Base-by-base conservation (phyloP, 768 basidiomycete species). In the Suillus discolor region DNA sequence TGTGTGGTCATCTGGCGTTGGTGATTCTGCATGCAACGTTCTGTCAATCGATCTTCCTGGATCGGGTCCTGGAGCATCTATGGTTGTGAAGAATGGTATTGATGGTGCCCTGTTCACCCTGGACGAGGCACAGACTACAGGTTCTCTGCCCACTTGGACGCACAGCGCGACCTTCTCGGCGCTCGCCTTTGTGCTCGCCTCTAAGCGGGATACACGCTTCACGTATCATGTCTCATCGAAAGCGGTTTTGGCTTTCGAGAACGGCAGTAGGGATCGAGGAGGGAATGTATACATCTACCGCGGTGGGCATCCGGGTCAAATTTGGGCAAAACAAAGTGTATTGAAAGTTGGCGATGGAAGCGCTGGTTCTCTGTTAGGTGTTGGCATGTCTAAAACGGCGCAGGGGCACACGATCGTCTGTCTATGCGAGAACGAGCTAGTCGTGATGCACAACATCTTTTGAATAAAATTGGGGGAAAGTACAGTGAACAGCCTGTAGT, bases 231-330 rank as follows among this genome's bases (percentile, higher is more conserved):
- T 87, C 41, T 75, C 83, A 0, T 76, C 77, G 1, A 75, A 80
- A 51, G 83, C 82, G 6, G 88, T 93, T 2, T 79, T 94, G 57
- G 94, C 94, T 0, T 96, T 98, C 70, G 96, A 98, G 76, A 88
- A 88, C 66, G 93, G 92, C 13, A 73, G 83, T 1, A 78, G 80
- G 41, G 84, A 85, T 65, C 85, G 87, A 34, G 89, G 90, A 31
- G 91, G 92, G 3, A 97, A 98, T 70, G 83, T 93, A 28, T 97
- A 96, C 75, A 83, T 96, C 18, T 98, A 97, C 77, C 89, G 89
- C 38, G 81, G 84, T 15, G 79, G 87, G 1, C 71, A 77, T 2
- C 68, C 78, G 1, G 82, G 76, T 20, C 87, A 86, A 57, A 82
- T 81, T 60, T 88, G 83, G 82, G 92, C 91, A 12, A 91, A 89